Evolutionary conservation across 345 rosid species (phyloP), one percentile per base, ranked within the genome.

Genomic region (Boechera stricta): DNA sequence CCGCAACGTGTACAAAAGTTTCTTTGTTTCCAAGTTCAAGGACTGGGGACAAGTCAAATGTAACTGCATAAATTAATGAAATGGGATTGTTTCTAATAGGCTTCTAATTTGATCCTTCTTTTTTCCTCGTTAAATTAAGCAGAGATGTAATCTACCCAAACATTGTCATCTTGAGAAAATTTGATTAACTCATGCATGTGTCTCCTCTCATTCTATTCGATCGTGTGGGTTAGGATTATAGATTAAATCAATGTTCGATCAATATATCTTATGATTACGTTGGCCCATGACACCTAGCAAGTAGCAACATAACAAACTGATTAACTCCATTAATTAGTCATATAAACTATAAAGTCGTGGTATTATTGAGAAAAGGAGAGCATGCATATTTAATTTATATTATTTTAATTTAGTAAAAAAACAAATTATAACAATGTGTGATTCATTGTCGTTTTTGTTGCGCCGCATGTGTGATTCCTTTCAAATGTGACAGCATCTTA

Each of bases 1-100:
- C 73, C 56, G n/a, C 9, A 70, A 63, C 76, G 76, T 77, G 71
- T 77, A 70, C 58, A 77, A 75, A 24, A 45, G 56, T 36, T 51
- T 28, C 52, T 35, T 63, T 63, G 66, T 63, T 54, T 70, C 31
- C 69, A 52, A 21, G 74, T 44, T 13, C 12, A 1, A 42, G 32
- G 32, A 61, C 49, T 76, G 28, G 12, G 53, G 9, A 77, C 38
- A 38, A 77, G 77, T 71, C 55, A 71, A 38, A 47, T 4, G 33
- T 38, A 71, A 56, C 67, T 71, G 31, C 44, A 28, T 48, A 53
- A 66, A 64, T 10, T 59, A 53, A 52, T 12, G 10, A 13, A 36
- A 16, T 45, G 5, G 8, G 41, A 61, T 32, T 32, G 5, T 42
- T 28, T 33, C 42, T 5, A 62, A 24, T 54, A 45, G 67, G 72